phyloP scores from a whole-genome alignment of 371 early-diverging fungal species.

The Syncephalastrum contaminatum region DNA sequence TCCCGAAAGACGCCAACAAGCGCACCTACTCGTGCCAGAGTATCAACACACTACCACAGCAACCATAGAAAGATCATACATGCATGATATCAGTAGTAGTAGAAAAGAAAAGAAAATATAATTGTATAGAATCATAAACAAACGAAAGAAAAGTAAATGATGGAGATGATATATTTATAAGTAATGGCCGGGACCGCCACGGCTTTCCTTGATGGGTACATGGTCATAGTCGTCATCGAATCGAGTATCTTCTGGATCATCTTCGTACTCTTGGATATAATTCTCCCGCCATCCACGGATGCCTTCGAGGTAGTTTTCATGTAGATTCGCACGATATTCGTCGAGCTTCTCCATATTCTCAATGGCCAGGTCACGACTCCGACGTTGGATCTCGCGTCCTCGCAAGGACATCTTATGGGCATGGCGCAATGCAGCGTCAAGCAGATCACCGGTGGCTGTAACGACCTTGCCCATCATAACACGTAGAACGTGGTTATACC shows the following conservation, averaged over 20 bases:
- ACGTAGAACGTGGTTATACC: constrained; percentile 66
- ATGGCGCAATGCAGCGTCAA: constrained; percentile 54
- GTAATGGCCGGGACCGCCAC: not conserved
- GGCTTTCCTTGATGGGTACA: constrained; percentile 14
- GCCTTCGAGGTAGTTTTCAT: constrained; percentile 42
- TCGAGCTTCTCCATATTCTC: constrained; percentile 47
- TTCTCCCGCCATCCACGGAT: constrained; percentile 37
- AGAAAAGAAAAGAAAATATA: constrained; percentile 1
- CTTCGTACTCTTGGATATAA: constrained; percentile 15
- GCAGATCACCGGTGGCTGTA: constrained; percentile 56
- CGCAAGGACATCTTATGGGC: constrained; percentile 44
- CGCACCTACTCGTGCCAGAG: constrained; percentile 18
- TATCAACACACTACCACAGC: not conserved
- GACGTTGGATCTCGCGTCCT: constrained; percentile 43
- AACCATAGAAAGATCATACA: constrained; percentile 2
- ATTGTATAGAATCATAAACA: not conserved
- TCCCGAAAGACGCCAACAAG: constrained; percentile 38
- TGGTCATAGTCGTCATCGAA: constrained; percentile 3
- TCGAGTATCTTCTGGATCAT: not conserved
- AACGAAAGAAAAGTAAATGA: not conserved
- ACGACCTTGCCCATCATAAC: constrained; percentile 54
- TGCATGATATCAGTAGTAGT: not conserved
- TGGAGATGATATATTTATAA: not conserved
- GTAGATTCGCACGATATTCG: constrained; percentile 39
- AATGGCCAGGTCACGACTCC: constrained; percentile 41